A percentile compares a stretch with the other conserved stretches of the same genome.
These are phyloP conservation scores for Dalbergia oliveri DNA, from an alignment of 306 rosid species.

Conservation along the genomic window DNA sequence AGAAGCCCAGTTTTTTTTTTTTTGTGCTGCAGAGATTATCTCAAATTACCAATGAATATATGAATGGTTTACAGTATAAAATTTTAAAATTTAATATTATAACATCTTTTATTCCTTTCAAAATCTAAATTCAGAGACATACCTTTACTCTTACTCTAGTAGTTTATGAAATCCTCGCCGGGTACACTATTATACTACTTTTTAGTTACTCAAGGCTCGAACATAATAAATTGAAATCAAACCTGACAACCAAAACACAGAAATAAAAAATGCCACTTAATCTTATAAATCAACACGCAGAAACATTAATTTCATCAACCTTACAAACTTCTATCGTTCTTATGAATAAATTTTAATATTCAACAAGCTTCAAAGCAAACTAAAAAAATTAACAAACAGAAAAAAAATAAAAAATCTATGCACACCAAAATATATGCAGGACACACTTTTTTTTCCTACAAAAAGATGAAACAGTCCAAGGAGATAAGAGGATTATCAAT, in stretches of 20 bases:
- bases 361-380: constrained; percentile 23
- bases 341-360: constrained; percentile 28
- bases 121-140: too few relatives aligned
- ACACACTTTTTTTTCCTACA: constrained; percentile 48
- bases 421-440: constrained; percentile 18
- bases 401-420: not conserved
- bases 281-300: constrained; percentile 3
- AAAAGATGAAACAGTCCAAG: constrained; percentile 90
- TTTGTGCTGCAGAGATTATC: too few relatives aligned
- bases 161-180: too few relatives aligned
- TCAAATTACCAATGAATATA: too few relatives aligned
- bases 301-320: constrained; percentile 38
- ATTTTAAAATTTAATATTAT: too few relatives aligned
- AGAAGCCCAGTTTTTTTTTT: too few relatives aligned
- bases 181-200: too few relatives aligned
- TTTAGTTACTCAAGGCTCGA: not conserved
- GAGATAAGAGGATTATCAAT: constrained; percentile 83
- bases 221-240: constrained; percentile 19
- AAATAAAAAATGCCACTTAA: not conserved
- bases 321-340: constrained; percentile 29
- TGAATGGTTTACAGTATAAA: too few relatives aligned
- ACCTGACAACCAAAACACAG: constrained; percentile 16
- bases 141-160: too few relatives aligned
- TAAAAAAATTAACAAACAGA: not conserved
- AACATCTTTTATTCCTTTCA: too few relatives aligned